phyloP scores from a whole-genome alignment of 306 rosid species.

The Prunus fruticosa region DNA sequence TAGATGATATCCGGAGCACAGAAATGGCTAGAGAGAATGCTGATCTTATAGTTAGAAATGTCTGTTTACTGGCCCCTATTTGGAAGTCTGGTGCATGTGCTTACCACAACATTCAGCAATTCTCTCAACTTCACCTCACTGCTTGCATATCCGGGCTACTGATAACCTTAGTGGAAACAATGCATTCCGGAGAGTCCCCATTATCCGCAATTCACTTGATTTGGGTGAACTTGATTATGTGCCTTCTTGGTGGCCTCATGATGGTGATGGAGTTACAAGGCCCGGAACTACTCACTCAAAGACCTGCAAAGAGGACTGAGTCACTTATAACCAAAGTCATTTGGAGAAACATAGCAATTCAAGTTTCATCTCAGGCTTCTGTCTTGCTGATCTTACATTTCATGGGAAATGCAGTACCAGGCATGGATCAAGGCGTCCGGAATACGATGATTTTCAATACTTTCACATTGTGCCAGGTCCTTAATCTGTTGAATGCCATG shows the following conservation, averaged over 20 bases:
- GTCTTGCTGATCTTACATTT: conserved; percentile 35
- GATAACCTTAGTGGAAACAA: conserved; percentile 36
- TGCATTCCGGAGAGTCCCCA: conserved; percentile 52
- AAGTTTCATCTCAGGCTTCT: conserved; percentile 43
- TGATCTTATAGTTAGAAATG: conserved; percentile 24
- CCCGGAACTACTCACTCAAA: conserved; percentile 13
- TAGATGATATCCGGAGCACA: conserved; percentile 2
- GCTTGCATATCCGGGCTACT: conserved; percentile 39
- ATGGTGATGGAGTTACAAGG: conserved; percentile 48
- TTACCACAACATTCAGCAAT: conserved; percentile 52
- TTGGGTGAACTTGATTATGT: conserved; percentile 50
- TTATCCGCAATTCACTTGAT: conserved; percentile 42
- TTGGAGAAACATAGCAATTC: conserved; percentile 38
- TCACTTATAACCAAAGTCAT: conserved; percentile 30
- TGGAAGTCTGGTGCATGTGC: conserved; percentile 30
- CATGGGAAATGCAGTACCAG: conserved; percentile 23
- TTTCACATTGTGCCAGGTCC: conserved; percentile 53
- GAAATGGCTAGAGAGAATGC: conserved; percentile 19
- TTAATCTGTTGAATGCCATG: conserved; percentile 45
- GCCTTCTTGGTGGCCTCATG: conserved; percentile 49
- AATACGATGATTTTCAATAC: conserved; percentile 56
- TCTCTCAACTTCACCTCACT: conserved; percentile 54
- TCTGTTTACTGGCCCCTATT: conserved; percentile 26
- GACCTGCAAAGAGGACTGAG: conserved; percentile 21
- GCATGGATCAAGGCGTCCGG: conserved; percentile 19